Conservation (phyloP, 176 grass and related monocot genomes). For the Pontederia crassipes region DNA sequence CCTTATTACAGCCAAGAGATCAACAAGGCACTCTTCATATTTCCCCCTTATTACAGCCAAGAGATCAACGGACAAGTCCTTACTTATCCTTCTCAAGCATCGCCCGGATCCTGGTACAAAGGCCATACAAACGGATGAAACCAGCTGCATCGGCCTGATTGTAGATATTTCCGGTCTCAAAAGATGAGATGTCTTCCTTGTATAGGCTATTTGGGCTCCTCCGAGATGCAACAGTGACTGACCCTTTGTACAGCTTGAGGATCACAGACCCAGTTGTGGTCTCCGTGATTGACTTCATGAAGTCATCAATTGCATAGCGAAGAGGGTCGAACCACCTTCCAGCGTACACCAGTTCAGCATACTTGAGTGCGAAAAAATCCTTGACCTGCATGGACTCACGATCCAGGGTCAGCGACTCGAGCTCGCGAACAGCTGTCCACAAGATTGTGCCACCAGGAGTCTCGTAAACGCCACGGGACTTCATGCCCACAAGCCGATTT, state of each 20-base stretch:
- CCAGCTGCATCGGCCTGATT: constrained; percentile 66
- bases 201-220: constrained; percentile 63
- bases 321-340: constrained; percentile 68
- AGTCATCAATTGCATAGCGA: constrained; percentile 39
- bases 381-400: constrained; percentile 60
- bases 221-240: constrained; percentile 24
- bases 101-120: constrained; percentile 48
- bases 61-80: no score
- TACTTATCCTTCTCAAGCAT: no score
- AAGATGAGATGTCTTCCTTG: constrained; percentile 66
- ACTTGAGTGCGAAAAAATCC: constrained; percentile 54
- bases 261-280: constrained; percentile 44
- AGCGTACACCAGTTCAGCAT: constrained; percentile 59
- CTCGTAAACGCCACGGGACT: constrained; percentile 71
- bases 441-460: constrained; percentile 89
- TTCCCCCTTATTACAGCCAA: no score
- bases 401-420: constrained; percentile 52
- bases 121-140: constrained; percentile 65
- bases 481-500: constrained; percentile 78
- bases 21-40: no score
- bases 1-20: no score
- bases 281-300: constrained; percentile 39
- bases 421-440: constrained; percentile 43
- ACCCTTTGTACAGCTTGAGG: constrained; percentile 77
- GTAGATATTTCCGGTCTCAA: constrained; percentile 72